These are phyloP conservation scores for Brassica incana DNA, from an alignment of 345 rosid species.

Conservation along the genomic window DNA sequence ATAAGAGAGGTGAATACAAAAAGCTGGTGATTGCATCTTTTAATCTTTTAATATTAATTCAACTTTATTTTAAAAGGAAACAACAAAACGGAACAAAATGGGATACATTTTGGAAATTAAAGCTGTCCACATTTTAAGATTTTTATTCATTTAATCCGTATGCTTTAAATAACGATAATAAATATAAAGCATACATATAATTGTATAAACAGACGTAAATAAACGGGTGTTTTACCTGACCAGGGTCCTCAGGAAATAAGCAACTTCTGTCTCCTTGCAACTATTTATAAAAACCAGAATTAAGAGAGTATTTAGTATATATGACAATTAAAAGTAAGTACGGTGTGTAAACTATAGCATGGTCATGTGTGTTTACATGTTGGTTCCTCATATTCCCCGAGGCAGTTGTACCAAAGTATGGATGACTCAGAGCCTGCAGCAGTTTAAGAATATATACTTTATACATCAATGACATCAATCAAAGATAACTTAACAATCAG, in stretches of 20 bases:
- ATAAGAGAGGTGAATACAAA: slow-evolving; percentile 10
- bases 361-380: slow-evolving; percentile 45
- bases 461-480: slow-evolving; percentile 32
- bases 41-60: slow-evolving; percentile 40
- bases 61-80: slow-evolving; percentile 37
- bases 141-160: slow-evolving; percentile 43
- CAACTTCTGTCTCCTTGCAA: slow-evolving; percentile 74
- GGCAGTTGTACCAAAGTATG: slow-evolving; percentile 76
- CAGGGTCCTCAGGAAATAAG: slow-evolving; percentile 91
- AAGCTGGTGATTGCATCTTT: slow-evolving; percentile 48
- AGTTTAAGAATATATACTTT: slow-evolving; percentile 10
- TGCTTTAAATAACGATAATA: slow-evolving; percentile 12
- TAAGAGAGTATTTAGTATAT: neutral
- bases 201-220: slow-evolving; percentile 12
- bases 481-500: slow-evolving; percentile 24
- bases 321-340: neutral
- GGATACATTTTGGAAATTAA: slow-evolving; percentile 34
- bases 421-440: slow-evolving; percentile 87
- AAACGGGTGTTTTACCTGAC: slow-evolving; percentile 53
- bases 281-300: slow-evolving; percentile 38
- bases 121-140: slow-evolving; percentile 30
- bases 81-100: neutral
- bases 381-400: slow-evolving; percentile 66
- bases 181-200: neutral
- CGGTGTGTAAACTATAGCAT: neutral